Percentiles rank a stretch among this genome's conserved stretches.
Conservation (phyloP, 129 eudicot species). For the Arctium lappa region DNA sequence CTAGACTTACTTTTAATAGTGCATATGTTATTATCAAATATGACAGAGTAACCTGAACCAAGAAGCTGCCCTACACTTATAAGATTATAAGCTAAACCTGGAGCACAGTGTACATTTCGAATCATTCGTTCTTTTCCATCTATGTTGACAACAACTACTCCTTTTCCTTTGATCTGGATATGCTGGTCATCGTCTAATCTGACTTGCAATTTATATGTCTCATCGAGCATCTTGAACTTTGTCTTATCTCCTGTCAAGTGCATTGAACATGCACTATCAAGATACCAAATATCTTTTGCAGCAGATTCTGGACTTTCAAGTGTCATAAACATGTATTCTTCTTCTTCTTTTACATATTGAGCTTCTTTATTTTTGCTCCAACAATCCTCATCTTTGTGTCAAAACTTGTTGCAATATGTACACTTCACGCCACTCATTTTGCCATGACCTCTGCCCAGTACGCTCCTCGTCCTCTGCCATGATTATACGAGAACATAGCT, state of each 20-base stretch:
- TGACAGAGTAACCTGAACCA: too few relatives aligned
- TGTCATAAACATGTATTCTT: neutral
- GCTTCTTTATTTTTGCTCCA: too few relatives aligned
- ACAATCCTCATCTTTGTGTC: too few relatives aligned
- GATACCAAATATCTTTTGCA: neutral
- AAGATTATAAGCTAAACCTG: neutral
- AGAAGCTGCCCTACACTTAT: too few relatives aligned
- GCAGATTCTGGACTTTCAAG: too few relatives aligned
- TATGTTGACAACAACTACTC: neutral
- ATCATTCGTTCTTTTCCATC: neutral
- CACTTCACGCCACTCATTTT: neutral
- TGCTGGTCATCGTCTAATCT: neutral
- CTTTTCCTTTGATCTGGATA: slow-evolving; percentile 1
- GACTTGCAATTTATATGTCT: neutral
- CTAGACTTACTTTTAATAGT: too few relatives aligned
- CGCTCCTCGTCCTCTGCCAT: too few relatives aligned
- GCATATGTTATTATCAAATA: too few relatives aligned
- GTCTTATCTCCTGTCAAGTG: neutral
- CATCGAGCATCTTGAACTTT: neutral
- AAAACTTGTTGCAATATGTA: too few relatives aligned
- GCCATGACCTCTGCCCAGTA: neutral
- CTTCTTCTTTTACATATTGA: neutral
- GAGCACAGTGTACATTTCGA: neutral
- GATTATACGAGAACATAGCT: too few relatives aligned
- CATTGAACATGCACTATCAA: neutral